phyloP scores from a whole-genome alignment of 257 asterid species.

The Sherardia arvensis region DNA sequence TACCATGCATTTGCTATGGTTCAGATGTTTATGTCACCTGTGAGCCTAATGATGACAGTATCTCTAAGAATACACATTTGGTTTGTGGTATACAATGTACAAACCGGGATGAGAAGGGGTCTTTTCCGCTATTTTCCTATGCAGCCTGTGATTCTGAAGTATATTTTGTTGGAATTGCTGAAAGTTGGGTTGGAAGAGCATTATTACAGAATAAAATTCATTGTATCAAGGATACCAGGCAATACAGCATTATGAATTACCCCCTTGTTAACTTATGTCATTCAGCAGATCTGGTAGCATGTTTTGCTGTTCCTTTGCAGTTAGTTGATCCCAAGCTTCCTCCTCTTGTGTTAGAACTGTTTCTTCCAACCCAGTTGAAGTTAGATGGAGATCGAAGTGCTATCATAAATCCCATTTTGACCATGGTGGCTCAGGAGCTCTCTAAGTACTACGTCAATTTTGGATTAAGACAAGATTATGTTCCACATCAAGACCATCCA shows the following conservation, averaged over 20 bases:
- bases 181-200: background rate
- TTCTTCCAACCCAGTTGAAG: background rate
- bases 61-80: background rate
- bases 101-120: background rate
- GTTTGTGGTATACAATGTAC: background rate
- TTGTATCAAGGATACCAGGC: background rate
- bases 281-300: background rate
- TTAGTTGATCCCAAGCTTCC: background rate
- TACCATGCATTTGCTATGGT: too few species aligned
- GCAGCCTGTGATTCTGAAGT: background rate
- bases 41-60: background rate
- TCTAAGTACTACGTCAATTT: background rate
- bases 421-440: background rate
- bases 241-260: background rate
- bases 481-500: too few species aligned
- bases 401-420: background rate
- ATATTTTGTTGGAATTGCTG: background rate
- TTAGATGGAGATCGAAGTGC: background rate
- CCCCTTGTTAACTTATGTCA: background rate
- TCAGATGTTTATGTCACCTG: too few species aligned
- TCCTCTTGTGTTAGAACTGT: background rate
- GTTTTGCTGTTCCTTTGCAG: background rate
- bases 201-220: background rate
- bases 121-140: background rate
- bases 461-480: background rate